Base-by-base conservation (phyloP, 2,329 filamentous ascomycete species). In the Fonsecaea monophora region DNA sequence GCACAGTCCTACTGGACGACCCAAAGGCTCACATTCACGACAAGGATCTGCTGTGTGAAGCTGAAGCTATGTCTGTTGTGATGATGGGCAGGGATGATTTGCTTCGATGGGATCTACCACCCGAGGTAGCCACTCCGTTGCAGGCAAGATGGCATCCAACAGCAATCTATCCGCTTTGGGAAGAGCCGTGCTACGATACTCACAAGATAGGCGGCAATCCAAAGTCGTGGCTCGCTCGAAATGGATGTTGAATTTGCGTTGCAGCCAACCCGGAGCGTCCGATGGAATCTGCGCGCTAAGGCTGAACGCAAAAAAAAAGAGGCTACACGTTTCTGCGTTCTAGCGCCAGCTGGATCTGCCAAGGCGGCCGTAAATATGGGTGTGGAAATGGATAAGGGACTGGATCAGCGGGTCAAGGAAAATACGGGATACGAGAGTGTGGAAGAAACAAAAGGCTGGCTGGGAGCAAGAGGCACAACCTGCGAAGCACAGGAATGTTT, bases 1-100 rank as follows among this genome's bases (percentile, higher is more conserved):
- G 10, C 69, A 70, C 45, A 70, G 64, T 48, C 64, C 69, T n/a
- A 50, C 61, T 18, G 58, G 50, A n/a, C 59, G 68, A 42, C 40
- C 66, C n/a, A 68, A 56, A 62, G 45, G 60, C 35, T 68, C 70
- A 50, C 70, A 71, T 37, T 71, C 70, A 21, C 60, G 68, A 53
- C 60, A 63, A 21, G 57, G 66, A 10, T 70, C 68, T 15, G 48
- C 35, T 18, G 65, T 57, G 25, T 67, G 67, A 67, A 48, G 15
- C n/a, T 21, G 37, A 18, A 30, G 8, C 18, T 13, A 40, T 38
- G 32, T 18, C 10, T 34, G 4, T 57, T 42, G 10, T 38, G 40
- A 8, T 12, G 2, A 8, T 21, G 13, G 1, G 21, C 13, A 54
- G 25, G 10, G 15, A 54, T 7, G 32, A 10, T 57, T 37, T 37